A percentile compares a stretch with the other conserved stretches of the same genome.
Evolutionary conservation across 805 yeast genomes (phyloP).

Genomic region (Maudiozyma bulderi): DNA sequence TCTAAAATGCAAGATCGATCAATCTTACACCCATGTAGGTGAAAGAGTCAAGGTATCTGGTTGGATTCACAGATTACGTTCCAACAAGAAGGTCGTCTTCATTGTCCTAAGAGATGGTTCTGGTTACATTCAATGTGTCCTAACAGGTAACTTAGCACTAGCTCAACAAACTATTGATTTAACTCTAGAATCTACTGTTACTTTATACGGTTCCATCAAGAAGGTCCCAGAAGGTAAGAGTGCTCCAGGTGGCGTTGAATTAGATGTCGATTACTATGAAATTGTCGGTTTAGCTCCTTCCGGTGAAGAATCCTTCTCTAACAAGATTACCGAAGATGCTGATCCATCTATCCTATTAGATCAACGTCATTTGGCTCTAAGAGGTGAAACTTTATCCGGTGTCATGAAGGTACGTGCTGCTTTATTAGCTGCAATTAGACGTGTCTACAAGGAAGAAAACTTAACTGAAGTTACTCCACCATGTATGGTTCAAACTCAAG

Average conservation of each 20-base stretch:
- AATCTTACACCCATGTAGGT: constrained; percentile 47
- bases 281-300: constrained; percentile 89
- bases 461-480: constrained; percentile 94
- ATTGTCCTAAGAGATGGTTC: constrained; percentile 92
- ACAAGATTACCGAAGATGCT: constrained; percentile 86
- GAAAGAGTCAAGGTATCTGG: constrained; percentile 74
- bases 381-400: constrained; percentile 90
- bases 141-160: constrained; percentile 84
- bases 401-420: constrained; percentile 92
- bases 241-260: constrained; percentile 97
- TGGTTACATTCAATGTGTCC: constrained; percentile 79
- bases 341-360: constrained; percentile 90
- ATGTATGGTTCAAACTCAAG: constrained; percentile 99
- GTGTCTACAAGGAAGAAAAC: constrained; percentile 63
- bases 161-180: constrained; percentile 77
- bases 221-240: constrained; percentile 90
- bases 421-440: constrained; percentile 63
- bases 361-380: constrained; percentile 88
- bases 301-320: constrained; percentile 91
- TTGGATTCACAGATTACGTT: constrained; percentile 92
- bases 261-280: constrained; percentile 82
- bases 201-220: constrained; percentile 69
- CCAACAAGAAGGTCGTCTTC: constrained; percentile 87
- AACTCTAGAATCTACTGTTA: constrained; percentile 80
- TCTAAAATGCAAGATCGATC: constrained; percentile 51